phyloP scores from a whole-genome alignment of 2,329 filamentous ascomycete genomes.

The Triangularia setosa region DNA sequence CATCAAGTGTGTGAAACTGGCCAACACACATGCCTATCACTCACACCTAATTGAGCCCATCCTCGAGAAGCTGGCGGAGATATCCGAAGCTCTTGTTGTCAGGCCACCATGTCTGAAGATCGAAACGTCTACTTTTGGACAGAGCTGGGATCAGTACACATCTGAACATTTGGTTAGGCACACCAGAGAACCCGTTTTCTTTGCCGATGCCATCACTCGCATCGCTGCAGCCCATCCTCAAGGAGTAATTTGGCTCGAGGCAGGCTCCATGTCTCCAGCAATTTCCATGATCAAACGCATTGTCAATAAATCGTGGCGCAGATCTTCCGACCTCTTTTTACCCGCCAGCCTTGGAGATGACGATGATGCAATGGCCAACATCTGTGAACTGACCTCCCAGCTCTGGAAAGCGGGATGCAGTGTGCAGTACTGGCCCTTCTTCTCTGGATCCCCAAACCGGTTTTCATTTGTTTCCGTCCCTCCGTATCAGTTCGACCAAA shows the following conservation, averaged over 20 bases:
- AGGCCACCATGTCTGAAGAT: conserved; percentile 16
- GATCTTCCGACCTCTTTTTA: conserved; percentile 6
- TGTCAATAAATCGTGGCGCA: conserved; percentile 10
- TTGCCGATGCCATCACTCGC: conserved; percentile 28
- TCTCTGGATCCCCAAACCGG: conserved; percentile 14
- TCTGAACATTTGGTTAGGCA: neutral
- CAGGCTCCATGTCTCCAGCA: conserved; percentile 32
- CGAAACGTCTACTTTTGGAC: conserved; percentile 23
- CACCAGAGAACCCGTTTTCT: conserved; percentile 21
- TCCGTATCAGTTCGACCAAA: conserved; percentile 30
- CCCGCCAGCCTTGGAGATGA: neutral
- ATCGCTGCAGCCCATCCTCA: conserved; percentile 23
- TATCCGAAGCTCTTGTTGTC: conserved; percentile 33
- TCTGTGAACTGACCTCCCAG: neutral
- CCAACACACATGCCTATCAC: conserved; percentile 47
- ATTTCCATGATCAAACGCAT: conserved; percentile 32
- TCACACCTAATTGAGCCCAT: conserved; percentile 36
- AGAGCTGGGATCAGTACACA: neutral
- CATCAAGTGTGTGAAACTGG: conserved; percentile 36
- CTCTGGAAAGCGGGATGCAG: conserved; percentile 22
- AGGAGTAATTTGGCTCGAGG: conserved; percentile 31
- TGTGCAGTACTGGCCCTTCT: conserved; percentile 27
- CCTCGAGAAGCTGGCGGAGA: neutral
- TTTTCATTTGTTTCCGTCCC: conserved; percentile 24
- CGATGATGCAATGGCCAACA: neutral